Conservation (phyloP, 306 rosid genomes). For the Dicorynia guianensis region DNA sequence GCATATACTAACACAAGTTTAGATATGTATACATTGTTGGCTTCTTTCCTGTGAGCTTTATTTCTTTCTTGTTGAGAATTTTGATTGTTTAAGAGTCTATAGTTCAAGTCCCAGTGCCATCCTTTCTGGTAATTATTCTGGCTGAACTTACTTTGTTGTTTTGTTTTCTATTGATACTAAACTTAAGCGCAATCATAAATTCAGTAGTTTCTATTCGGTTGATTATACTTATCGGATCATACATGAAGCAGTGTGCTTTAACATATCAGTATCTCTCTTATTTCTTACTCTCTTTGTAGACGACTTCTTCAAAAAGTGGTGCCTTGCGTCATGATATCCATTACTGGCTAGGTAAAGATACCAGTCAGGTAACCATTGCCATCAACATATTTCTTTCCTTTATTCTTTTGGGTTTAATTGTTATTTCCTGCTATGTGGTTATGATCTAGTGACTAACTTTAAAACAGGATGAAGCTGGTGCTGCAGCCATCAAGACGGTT, state of each 20-base stretch:
- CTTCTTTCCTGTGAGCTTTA: neutral
- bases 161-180: neutral
- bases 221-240: constrained; percentile 15
- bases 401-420: constrained; percentile 17
- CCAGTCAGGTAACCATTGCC: constrained; percentile 71
- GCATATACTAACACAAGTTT: constrained; percentile 6
- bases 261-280: constrained; percentile 5
- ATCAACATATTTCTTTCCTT: constrained; percentile 6
- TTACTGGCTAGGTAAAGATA: constrained; percentile 97
- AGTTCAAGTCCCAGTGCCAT: constrained; percentile 4
- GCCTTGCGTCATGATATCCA: constrained; percentile 89
- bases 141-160: constrained; percentile 7
- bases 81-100: neutral
- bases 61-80: constrained; percentile 20
- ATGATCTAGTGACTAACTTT: constrained; percentile 34
- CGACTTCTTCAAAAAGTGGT: constrained; percentile 85
- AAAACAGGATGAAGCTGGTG: constrained; percentile 94
- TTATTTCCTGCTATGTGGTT: constrained; percentile 21
- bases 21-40: constrained; percentile 17
- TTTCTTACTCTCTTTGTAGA: constrained; percentile 55
- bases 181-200: constrained; percentile 14
- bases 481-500: constrained; percentile 94
- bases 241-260: constrained; percentile 20
- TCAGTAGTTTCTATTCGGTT: neutral
- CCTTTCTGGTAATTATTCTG: neutral